A percentile compares a stretch with the other conserved stretches of the same genome.
Evolutionary conservation across 179 eudicot genomes (phyloP).

Genomic region (Beta corolliflora): DNA sequence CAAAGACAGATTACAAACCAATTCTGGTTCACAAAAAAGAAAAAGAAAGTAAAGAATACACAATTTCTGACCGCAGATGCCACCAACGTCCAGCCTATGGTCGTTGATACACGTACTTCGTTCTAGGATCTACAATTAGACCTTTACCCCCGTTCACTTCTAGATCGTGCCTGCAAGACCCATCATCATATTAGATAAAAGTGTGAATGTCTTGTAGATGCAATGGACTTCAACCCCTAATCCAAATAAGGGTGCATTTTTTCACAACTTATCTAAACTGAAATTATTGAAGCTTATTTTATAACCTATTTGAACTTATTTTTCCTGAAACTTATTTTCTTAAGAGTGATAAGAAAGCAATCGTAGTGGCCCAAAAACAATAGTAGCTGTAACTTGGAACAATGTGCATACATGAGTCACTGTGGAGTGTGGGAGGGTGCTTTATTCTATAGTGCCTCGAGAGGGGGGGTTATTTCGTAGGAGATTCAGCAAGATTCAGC

Average conservation of each 20-base stretch:
- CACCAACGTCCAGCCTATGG: conserved; percentile 38
- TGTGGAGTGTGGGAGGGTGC: too few relatives aligned
- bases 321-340: too few relatives aligned
- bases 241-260: too few relatives aligned
- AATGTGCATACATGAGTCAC: too few relatives aligned
- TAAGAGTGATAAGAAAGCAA: too few relatives aligned
- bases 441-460: not conserved
- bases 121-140: conserved; percentile 82
- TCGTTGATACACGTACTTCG: conserved; percentile 82
- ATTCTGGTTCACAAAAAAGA: conserved; percentile 5
- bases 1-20: conserved; percentile 10
- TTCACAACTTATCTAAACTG: too few relatives aligned
- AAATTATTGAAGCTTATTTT: too few relatives aligned
- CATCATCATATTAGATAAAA: not conserved
- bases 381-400: too few relatives aligned
- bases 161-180: conserved; percentile 77
- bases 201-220: too few relatives aligned
- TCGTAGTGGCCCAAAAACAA: too few relatives aligned
- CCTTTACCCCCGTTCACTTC: conserved; percentile 98
- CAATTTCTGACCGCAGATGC: not conserved
- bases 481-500: too few relatives aligned
- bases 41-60: conserved; percentile 9
- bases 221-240: not conserved
- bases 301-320: too few relatives aligned
- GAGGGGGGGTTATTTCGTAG: not conserved